Evolutionary conservation across 768 basidiomycete species (phyloP).

Genomic region (Phylloporus rhodoxanthus): DNA sequence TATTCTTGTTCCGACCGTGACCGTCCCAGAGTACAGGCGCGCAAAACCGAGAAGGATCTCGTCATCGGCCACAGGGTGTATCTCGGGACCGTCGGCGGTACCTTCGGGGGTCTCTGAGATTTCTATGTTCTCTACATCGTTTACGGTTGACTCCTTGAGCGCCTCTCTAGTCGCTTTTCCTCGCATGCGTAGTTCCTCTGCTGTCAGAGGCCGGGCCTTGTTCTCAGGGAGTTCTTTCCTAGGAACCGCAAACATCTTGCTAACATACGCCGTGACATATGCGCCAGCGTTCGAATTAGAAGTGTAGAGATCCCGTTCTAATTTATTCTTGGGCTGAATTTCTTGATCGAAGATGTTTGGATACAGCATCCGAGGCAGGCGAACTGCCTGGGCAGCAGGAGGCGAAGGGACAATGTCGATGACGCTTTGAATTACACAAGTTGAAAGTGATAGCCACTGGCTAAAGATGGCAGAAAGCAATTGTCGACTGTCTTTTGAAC

Average conservation of each 20-base stretch:
- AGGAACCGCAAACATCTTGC: slow-evolving; percentile 97
- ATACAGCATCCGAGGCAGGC: slow-evolving; percentile 89
- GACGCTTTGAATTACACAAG: slow-evolving; percentile 83
- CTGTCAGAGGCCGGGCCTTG: slow-evolving; percentile 68
- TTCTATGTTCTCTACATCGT: slow-evolving; percentile 12
- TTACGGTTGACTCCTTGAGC: slow-evolving; percentile 30
- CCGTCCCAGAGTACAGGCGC: slow-evolving; percentile 84
- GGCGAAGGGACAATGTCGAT: slow-evolving; percentile 95
- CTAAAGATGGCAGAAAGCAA: slow-evolving; percentile 84
- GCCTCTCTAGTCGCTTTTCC: slow-evolving; percentile 51
- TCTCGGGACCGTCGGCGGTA: background rate
- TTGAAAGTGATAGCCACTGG: slow-evolving; percentile 94
- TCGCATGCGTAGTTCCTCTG: slow-evolving; percentile 73
- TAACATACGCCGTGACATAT: slow-evolving; percentile 79
- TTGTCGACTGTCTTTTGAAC: slow-evolving; percentile 82
- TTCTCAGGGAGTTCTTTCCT: slow-evolving; percentile 78
- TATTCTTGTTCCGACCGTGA: slow-evolving; percentile 57
- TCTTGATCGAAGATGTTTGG: slow-evolving; percentile 63
- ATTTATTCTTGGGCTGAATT: slow-evolving; percentile 61
- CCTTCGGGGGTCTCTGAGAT: slow-evolving; percentile 3
- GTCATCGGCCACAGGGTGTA: slow-evolving; percentile 3
- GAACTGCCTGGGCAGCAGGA: slow-evolving; percentile 66
- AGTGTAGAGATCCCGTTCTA: slow-evolving; percentile 78
- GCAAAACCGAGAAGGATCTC: slow-evolving; percentile 91
- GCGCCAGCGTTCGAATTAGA: slow-evolving; percentile 57